Percentiles rank a stretch among this genome's conserved stretches.
Conservation (phyloP, 2,329 filamentous ascomycete genomes). For the Apiospora rasikravindrae region DNA sequence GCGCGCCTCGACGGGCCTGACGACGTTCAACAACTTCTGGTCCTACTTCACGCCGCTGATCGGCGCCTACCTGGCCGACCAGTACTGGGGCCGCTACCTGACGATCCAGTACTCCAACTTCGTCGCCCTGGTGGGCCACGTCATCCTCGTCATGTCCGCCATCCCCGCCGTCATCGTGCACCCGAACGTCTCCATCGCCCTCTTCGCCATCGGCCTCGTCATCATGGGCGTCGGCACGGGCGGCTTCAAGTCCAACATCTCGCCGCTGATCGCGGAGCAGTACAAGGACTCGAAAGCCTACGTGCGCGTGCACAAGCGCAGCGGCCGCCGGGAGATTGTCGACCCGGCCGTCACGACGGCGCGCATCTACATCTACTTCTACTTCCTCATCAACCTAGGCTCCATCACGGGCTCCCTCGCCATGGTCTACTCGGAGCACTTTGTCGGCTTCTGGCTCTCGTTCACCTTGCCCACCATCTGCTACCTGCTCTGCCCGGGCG, state of each 20-base stretch:
- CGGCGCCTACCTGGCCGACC: constrained; percentile 61
- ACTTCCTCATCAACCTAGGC: constrained; percentile 56
- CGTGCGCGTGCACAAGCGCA: constrained; percentile 54
- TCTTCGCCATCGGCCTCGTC: constrained; percentile 66
- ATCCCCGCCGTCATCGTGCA: constrained; percentile 61
- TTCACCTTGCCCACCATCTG: constrained; percentile 49
- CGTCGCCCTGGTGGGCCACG: constrained; percentile 58
- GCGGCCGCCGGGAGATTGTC: constrained; percentile 71
- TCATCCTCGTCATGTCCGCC: constrained; percentile 64
- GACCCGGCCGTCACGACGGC: constrained; percentile 72
- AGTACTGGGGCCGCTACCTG: constrained; percentile 66
- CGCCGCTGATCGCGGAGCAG: constrained; percentile 74
- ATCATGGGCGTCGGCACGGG: constrained; percentile 67
- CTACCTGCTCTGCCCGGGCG: constrained; percentile 62
- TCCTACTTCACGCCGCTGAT: constrained; percentile 64
- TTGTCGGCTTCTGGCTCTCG: constrained; percentile 66
- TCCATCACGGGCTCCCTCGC: constrained; percentile 53
- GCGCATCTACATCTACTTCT: constrained; percentile 70
- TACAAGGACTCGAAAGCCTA: constrained; percentile 63
- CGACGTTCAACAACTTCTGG: constrained; percentile 62
- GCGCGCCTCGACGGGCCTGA: constrained; percentile 37
- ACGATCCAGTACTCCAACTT: constrained; percentile 60
- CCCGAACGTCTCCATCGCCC: constrained; percentile 59
- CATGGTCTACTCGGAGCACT: constrained; percentile 65
- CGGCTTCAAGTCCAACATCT: constrained; percentile 78